A percentile compares a stretch with the other conserved stretches of the same genome.
These are phyloP conservation scores for Hyaloperonospora arabidopsidis DNA, from an alignment of 352 stramenopile species.

Conservation along the genomic window DNA sequence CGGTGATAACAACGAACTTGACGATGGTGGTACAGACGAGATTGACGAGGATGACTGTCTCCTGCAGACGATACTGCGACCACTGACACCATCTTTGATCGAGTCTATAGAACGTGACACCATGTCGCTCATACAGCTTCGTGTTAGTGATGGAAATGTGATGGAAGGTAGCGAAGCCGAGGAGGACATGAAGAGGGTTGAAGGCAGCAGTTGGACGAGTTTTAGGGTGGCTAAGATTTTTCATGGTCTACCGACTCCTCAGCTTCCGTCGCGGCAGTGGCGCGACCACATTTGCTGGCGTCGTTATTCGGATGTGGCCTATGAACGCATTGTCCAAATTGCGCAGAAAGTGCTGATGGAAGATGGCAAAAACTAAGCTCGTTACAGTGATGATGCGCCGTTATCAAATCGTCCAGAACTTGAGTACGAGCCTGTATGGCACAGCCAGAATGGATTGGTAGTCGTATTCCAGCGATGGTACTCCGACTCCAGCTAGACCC, in stretches of 20 bases:
- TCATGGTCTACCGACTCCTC: constrained; percentile 61
- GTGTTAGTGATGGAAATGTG: constrained; percentile 10
- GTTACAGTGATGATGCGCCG: background rate
- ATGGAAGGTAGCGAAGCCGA: constrained; percentile 14
- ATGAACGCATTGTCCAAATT: constrained; percentile 64
- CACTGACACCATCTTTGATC: constrained; percentile 42
- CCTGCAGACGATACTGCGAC: constrained; percentile 39
- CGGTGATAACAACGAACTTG: constrained; percentile 32
- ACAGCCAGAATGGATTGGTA: background rate
- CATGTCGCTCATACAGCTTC: constrained; percentile 28
- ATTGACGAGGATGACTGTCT: constrained; percentile 24
- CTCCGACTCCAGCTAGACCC: too few relatives aligned
- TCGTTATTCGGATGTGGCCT: constrained; percentile 56
- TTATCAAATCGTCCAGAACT: background rate
- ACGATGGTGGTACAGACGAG: constrained; percentile 3
- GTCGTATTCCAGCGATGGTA: background rate
- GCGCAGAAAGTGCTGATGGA: constrained; percentile 45
- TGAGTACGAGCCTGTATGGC: constrained; percentile 1
- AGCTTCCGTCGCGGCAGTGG: constrained; percentile 52
- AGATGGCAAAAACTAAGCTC: background rate
- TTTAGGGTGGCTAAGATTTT: constrained; percentile 73
- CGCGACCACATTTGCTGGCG: constrained; percentile 59
- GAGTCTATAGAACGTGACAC: constrained; percentile 52
- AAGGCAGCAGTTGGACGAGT: constrained; percentile 39
- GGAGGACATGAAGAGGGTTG: constrained; percentile 13